Evolutionary conservation across 345 rosid species (phyloP).

Genomic region (Linum trigynum): DNA sequence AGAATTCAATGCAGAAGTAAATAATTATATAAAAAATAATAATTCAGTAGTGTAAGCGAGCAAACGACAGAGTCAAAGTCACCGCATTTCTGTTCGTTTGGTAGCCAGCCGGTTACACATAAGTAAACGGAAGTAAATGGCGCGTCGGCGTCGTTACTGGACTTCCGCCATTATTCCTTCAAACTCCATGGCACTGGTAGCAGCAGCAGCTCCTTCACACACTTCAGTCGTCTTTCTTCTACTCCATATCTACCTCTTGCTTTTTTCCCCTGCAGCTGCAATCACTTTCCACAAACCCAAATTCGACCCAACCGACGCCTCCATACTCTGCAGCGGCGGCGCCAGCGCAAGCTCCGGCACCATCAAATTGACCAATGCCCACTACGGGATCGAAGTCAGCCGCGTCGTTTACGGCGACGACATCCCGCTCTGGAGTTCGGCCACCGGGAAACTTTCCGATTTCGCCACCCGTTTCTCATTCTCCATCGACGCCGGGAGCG

Average conservation of each 20-base stretch:
- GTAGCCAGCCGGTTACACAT: no score
- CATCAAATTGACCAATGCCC: constrained; percentile 9
- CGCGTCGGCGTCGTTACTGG: no score
- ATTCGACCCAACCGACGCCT: constrained; percentile 1
- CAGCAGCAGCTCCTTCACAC: no score
- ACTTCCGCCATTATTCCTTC: no score
- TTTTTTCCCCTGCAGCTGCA: neutral
- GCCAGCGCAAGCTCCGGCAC: constrained; percentile 18
- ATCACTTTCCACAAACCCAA: constrained; percentile 15
- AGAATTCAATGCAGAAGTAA: no score
- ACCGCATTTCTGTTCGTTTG: no score
- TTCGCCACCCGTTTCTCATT: constrained; percentile 25
- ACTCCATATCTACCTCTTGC: neutral
- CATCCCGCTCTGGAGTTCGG: constrained; percentile 20
- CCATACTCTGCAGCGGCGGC: constrained; percentile 18
- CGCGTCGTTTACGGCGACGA: constrained; percentile 14
- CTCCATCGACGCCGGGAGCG: constrained; percentile 5
- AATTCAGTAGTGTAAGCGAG: no score
- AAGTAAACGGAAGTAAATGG: no score
- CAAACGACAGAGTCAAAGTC: no score
- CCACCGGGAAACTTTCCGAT: constrained; percentile 10
- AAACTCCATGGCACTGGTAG: no score
- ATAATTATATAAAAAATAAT: no score
- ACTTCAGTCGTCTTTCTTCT: neutral
- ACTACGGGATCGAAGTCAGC: constrained; percentile 18